Conservation (phyloP, 148 eudicot species). For the Silene latifolia region DNA sequence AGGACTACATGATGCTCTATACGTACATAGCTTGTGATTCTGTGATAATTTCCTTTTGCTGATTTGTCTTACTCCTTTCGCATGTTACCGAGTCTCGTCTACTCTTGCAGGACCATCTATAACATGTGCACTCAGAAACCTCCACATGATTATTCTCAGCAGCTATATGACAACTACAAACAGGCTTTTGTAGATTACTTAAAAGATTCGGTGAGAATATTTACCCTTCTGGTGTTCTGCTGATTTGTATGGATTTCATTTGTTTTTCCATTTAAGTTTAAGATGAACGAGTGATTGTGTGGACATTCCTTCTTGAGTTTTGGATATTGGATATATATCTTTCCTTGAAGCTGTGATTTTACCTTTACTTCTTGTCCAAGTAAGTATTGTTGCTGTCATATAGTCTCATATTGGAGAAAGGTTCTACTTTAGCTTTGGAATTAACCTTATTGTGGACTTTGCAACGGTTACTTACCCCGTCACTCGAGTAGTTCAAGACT, state of each 20-base stretch:
- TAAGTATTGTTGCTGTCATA: neutral
- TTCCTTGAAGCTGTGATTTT: neutral
- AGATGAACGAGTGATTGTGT: neutral
- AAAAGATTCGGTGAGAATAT: constrained; percentile 47
- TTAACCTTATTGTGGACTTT: no score
- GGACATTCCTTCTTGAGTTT: neutral
- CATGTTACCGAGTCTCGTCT: neutral
- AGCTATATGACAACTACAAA: constrained; percentile 73
- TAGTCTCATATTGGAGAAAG: neutral
- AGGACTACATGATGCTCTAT: constrained; percentile 84
- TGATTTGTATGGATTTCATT: neutral
- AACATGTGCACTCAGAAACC: constrained; percentile 94
- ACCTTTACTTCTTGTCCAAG: neutral
- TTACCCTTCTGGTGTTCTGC: neutral
- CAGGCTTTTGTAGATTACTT: constrained; percentile 81
- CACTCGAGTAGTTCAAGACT: no score
- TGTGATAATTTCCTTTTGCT: neutral
- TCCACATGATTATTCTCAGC: constrained; percentile 83
- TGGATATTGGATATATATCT: neutral
- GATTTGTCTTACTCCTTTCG: neutral
- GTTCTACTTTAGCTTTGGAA: neutral
- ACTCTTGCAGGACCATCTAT: constrained; percentile 59
- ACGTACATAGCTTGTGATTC: constrained; percentile 44
- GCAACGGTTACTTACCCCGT: no score
- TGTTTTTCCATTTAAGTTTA: neutral